Percentiles rank a stretch among this genome's conserved stretches.
Evolutionary conservation across 1,139 yeast species (phyloP).

Genomic region (Candida sp.): DNA sequence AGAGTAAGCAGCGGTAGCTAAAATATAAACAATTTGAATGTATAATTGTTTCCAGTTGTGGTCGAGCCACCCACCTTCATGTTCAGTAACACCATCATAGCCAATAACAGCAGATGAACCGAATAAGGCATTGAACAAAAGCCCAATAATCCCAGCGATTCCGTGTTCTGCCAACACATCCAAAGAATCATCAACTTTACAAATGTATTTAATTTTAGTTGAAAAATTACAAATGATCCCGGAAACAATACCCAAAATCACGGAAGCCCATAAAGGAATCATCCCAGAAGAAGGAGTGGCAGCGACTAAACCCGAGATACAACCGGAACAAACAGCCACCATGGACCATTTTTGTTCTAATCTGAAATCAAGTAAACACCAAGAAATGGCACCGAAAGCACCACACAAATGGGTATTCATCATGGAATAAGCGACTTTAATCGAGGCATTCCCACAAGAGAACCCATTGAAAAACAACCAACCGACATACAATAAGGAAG

Average conservation of each 20-base stretch:
- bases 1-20: constrained; percentile 75
- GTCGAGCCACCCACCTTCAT: constrained; percentile 88
- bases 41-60: constrained; percentile 91
- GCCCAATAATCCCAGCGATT: constrained; percentile 88
- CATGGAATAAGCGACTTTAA: constrained; percentile 77
- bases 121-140: constrained; percentile 82
- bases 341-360: constrained; percentile 90
- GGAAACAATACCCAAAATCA: constrained; percentile 75
- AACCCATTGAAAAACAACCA: constrained; percentile 93
- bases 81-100: constrained; percentile 78
- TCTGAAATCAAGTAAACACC: constrained; percentile 89
- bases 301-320: constrained; percentile 92
- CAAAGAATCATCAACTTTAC: constrained; percentile 85
- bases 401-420: constrained; percentile 92
- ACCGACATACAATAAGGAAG: constrained; percentile 62
- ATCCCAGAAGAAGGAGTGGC: constrained; percentile 95
- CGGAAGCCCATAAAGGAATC: constrained; percentile 90
- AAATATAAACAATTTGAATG: constrained; percentile 80
- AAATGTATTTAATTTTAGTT: constrained; percentile 79
- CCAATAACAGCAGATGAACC: constrained; percentile 89
- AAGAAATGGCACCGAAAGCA: constrained; percentile 85
- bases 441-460: constrained; percentile 62
- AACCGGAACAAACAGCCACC: constrained; percentile 94
- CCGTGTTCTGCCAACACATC: constrained; percentile 99
- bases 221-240: constrained; percentile 88